A percentile compares a stretch with the other conserved stretches of the same genome.
phyloP scores from a whole-genome alignment of 768 basidiomycete genomes.

The Amanita brunnescens region DNA sequence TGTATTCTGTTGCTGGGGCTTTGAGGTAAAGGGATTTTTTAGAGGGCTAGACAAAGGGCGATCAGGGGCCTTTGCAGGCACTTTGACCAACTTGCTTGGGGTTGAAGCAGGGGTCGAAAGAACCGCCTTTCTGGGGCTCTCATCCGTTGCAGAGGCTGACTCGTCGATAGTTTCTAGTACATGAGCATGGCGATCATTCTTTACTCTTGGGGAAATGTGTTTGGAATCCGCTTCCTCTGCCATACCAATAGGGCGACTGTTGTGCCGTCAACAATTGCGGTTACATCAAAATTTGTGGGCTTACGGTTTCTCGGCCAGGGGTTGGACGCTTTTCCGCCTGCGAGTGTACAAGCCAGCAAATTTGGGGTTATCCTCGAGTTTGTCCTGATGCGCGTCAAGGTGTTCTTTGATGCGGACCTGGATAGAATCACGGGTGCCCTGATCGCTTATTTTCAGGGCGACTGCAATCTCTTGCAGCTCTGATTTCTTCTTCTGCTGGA shows the following conservation, averaged over 20 bases:
- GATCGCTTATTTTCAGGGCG: slow-evolving; percentile 41
- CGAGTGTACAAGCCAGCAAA: slow-evolving; percentile 50
- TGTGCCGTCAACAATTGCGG: slow-evolving; percentile 9
- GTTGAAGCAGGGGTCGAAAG: slow-evolving; percentile 27
- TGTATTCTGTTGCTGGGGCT: slow-evolving; percentile 18
- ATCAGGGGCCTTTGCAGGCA: slow-evolving; percentile 23
- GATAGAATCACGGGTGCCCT: slow-evolving; percentile 58
- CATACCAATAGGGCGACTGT: background rate
- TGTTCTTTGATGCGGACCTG: slow-evolving; percentile 54
- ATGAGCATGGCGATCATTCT: slow-evolving; percentile 6
- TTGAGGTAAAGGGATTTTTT: slow-evolving; percentile 29
- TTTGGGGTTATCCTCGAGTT: slow-evolving; percentile 45
- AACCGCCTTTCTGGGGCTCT: slow-evolving; percentile 12
- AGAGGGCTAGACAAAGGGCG: slow-evolving; percentile 33
- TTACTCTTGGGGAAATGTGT: slow-evolving; percentile 18
- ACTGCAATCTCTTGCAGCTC: slow-evolving; percentile 55
- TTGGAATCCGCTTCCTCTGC: slow-evolving; percentile 13
- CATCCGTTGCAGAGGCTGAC: slow-evolving; percentile 42
- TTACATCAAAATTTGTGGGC: slow-evolving; percentile 8
- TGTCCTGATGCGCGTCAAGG: slow-evolving; percentile 44
- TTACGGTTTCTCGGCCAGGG: slow-evolving; percentile 14
- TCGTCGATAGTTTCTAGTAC: slow-evolving; percentile 35
- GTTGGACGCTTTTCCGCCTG: slow-evolving; percentile 36
- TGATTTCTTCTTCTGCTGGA: slow-evolving; percentile 59
- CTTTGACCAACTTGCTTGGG: slow-evolving; percentile 17